Base-by-base conservation (phyloP, 176 grass and related monocot species). In the Aegilops speltoides region DNA sequence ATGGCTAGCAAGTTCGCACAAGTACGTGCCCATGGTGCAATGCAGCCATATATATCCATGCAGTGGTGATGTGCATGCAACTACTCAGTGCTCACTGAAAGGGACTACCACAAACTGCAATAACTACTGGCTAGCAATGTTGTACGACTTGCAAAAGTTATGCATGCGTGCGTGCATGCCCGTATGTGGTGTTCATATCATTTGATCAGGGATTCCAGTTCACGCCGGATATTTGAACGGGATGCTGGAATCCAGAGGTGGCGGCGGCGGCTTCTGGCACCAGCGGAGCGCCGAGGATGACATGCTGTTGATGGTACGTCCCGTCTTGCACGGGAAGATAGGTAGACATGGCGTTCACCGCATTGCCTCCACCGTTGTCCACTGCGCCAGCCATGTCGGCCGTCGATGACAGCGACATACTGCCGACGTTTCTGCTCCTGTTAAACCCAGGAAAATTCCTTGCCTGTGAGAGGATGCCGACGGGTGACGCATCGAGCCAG, bases 201-300 rank as follows among this genome's bases (percentile, higher is more conserved):
- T 46, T 68, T 77, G 57, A 60, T 94, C 87, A 88, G 71, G 91
- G 68, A 81, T 87, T 85, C 95, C 95, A 98, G 78, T 95, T 98
- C 67, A 93, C 74, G 29, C 89, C 88, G 65, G 95, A 73, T 46
- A 95, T 89, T 75, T 95, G 95, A 64, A 79, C 93, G 0, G 84
- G 91, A 24, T 93, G 81, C 86, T 92, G 91, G 79, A 98, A 88
- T 8, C 63, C 68, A 82, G 78, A 82, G n/a, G 50, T 54, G 50
- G 71, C 76, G 6, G 59, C 84, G 16, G 16, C 74, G 9, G 88
- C 87, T 62, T 87, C 93, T 22, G 86, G 91, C 25, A 77, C 31
- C 26, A 72, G 22, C 8, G 80, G 32, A 29, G 76, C 37, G 56
- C 72, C 81, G 22, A 73, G 73, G 70, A 84, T 86, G 78, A 86